These are phyloP conservation scores for Fusarium acutatum DNA, from an alignment of 2,329 filamentous ascomycete species.

Conservation along the genomic window DNA sequence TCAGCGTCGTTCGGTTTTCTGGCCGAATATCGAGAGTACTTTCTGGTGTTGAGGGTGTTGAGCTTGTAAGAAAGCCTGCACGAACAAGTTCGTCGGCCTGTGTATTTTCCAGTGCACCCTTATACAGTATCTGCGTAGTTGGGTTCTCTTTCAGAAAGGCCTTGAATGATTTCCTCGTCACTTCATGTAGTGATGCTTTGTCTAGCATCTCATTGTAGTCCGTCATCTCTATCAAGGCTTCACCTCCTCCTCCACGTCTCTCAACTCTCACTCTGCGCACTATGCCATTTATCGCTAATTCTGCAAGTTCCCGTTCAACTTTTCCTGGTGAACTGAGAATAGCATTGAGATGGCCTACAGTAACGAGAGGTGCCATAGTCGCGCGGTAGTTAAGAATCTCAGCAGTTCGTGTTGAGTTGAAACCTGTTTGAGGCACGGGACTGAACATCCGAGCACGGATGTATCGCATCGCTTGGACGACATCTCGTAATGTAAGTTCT, in stretches of 20 bases:
- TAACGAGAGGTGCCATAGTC: conserved; percentile 70
- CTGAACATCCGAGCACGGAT: conserved; percentile 71
- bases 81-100: conserved; percentile 68
- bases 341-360: conserved; percentile 71
- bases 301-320: conserved; percentile 73
- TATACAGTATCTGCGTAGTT: conserved; percentile 47
- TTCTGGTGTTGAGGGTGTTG: conserved; percentile 42
- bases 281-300: conserved; percentile 64
- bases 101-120: conserved; percentile 48
- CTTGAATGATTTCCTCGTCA: conserved; percentile 61
- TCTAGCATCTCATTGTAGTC: conserved; percentile 63
- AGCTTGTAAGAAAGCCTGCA: conserved; percentile 72
- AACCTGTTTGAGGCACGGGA: conserved; percentile 68
- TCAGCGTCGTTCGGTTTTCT: conserved; percentile 63
- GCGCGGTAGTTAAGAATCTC: conserved; percentile 70
- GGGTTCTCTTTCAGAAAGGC: conserved; percentile 61
- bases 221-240: conserved; percentile 67
- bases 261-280: conserved; percentile 72
- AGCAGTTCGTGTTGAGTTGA: conserved; percentile 70
- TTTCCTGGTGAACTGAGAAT: conserved; percentile 69
- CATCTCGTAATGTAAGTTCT: conserved; percentile 66
- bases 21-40: conserved; percentile 57
- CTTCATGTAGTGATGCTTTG: conserved; percentile 49
- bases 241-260: conserved; percentile 66
- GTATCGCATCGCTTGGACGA: conserved; percentile 71